Evolutionary conservation across 345 rosid genomes (phyloP), one percentile per base, ranked within the genome.

Genomic region (Populus ilicifolia): DNA sequence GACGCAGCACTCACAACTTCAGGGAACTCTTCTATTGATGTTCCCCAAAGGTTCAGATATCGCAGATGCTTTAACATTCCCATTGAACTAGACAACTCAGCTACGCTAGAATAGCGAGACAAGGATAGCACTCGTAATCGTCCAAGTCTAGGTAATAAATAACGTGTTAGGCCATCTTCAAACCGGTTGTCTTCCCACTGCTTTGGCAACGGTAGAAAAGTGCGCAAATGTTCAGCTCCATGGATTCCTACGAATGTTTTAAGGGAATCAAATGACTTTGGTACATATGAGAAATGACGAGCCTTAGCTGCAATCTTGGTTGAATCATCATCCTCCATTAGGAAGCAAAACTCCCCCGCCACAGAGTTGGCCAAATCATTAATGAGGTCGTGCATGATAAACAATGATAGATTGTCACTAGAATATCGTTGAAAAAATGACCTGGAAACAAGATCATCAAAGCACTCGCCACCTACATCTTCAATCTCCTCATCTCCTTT

Each of bases 321-420:
- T 77, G 67, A 76, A 73, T 38, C 44, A 59, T 64, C 77, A 61
- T 67, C 70, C 61, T 83, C 86, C 75, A 74, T 68, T 39, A 78
- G 77, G 72, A 76, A 74, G 75, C 85, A 80, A 64, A 56, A 69
- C 5, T 79, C 78, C 21, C 78, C 77, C 0, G 77, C 69, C 11
- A 84, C 86, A 85, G 62, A 81, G 9, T 77, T 79, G 66, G 88
- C 78, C 21, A 87, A 77, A 64, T 87, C 89, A 33, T 33, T 33
- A 33, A 33, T 33, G 35, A 33, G 35, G 35, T 33, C 35, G 35
- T 33, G 35, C 35, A 83, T 87, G 3, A 73, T 36, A 12, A 81
- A 84, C 21, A n/a, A 25, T 39, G 68, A 33, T 20, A 2, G 30
- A 54, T 18, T 0, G 16, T 20, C 33, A 52, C 7, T 41, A 11